These are phyloP conservation scores for Monosporascus sp. DNA, from an alignment of 2,329 filamentous ascomycete species.

Conservation along the genomic window DNA sequence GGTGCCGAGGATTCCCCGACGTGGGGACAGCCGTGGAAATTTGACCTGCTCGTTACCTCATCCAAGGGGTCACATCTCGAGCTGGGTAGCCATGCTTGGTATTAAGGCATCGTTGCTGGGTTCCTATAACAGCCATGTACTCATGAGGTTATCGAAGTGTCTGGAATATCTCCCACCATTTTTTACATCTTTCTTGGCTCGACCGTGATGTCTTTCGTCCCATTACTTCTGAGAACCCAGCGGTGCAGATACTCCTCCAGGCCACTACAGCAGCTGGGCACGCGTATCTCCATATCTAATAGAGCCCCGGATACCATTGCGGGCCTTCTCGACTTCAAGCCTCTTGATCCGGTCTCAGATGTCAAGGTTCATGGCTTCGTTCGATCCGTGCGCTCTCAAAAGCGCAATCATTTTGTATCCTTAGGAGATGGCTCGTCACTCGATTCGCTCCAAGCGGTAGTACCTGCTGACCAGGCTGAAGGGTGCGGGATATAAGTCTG, in stretches of 20 bases:
- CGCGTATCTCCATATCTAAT: slow-evolving; percentile 17
- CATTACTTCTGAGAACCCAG: slow-evolving; percentile 17
- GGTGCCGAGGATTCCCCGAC: no score
- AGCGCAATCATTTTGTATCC: slow-evolving; percentile 75
- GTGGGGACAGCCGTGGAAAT: no score
- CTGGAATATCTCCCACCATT: not conserved
- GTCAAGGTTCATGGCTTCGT: slow-evolving; percentile 73
- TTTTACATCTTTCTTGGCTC: not conserved
- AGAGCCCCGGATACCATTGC: slow-evolving; percentile 43
- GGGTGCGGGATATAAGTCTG: slow-evolving; percentile 50
- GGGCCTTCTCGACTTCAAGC: slow-evolving; percentile 50
- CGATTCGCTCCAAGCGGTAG: slow-evolving; percentile 72
- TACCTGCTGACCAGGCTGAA: slow-evolving; percentile 66
- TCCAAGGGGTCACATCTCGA: not conserved
- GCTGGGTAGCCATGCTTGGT: not conserved
- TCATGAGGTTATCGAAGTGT: not conserved
- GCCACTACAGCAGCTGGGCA: slow-evolving; percentile 5
- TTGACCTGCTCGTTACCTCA: no score
- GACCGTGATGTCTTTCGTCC: slow-evolving; percentile 9
- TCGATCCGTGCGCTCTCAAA: slow-evolving; percentile 81
- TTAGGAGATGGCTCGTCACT: slow-evolving; percentile 84
- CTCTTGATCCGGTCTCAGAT: slow-evolving; percentile 37
- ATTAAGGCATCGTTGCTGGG: not conserved
- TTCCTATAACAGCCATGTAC: not conserved
- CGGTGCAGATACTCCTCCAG: slow-evolving; percentile 10